Conservation (phyloP, 805 yeast genomes). For the Ogataea methanolica region DNA sequence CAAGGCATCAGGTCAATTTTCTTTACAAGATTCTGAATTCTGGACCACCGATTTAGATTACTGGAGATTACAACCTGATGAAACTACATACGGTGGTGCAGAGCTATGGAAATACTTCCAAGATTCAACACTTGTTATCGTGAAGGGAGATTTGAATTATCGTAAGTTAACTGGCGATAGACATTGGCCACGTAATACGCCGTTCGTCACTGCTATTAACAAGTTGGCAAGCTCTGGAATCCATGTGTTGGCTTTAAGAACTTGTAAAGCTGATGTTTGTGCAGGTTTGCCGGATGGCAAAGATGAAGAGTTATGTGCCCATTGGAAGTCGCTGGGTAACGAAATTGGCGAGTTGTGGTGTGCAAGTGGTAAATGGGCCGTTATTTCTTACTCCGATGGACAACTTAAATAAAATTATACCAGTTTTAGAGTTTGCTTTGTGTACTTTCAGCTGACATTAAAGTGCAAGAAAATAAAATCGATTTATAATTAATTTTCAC, state of each 20-base stretch:
- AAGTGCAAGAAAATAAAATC: background rate
- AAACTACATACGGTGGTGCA: conserved; percentile 52
- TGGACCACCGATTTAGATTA: conserved; percentile 84
- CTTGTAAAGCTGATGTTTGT: conserved; percentile 94
- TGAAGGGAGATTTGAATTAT: conserved; percentile 95
- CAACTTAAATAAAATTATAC: conserved; percentile 2
- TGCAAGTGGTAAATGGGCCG: conserved; percentile 92
- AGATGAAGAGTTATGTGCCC: conserved; percentile 59
- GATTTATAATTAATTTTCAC: background rate
- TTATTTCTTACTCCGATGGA: conserved; percentile 57
- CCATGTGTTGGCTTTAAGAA: conserved; percentile 72
- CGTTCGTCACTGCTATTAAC: conserved; percentile 68
- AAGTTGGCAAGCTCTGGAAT: conserved; percentile 60
- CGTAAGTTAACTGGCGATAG: conserved; percentile 91
- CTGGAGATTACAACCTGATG: conserved; percentile 58
- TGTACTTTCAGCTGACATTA: background rate
- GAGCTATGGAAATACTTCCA: conserved; percentile 56
- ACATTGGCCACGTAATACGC: conserved; percentile 78
- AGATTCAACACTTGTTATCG: conserved; percentile 66
- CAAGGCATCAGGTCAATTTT: conserved; percentile 42
- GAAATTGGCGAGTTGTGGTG: conserved; percentile 77
- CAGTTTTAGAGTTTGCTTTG: background rate
- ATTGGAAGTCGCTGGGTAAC: conserved; percentile 54
- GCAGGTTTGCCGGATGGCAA: conserved; percentile 77
- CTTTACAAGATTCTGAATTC: conserved; percentile 59